These are phyloP conservation scores for Colletotrichum horii DNA, from an alignment of 2,329 filamentous ascomycete genomes.

Conservation along the genomic window DNA sequence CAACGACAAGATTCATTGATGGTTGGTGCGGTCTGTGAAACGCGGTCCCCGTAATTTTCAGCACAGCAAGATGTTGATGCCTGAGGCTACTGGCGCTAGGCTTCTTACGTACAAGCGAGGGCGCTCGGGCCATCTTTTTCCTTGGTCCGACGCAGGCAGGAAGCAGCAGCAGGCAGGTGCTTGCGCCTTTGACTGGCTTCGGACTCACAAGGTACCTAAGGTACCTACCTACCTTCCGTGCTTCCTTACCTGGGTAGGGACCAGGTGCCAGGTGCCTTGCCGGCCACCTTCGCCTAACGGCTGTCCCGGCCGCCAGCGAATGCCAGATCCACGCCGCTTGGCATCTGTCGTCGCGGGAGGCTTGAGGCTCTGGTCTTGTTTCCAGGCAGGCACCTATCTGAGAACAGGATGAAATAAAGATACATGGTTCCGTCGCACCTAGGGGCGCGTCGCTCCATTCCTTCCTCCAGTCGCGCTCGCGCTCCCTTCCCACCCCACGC, in stretches of 20 bases:
- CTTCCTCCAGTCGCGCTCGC: conserved; percentile 3
- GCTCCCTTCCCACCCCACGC: not conserved
- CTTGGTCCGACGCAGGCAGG: conserved; percentile 2
- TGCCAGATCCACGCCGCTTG: conserved; percentile 18
- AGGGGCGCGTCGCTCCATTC: not conserved
- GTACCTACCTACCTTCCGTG: not conserved
- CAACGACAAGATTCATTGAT: conserved; percentile 56
- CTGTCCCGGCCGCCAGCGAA: not conserved
- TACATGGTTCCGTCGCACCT: not conserved
- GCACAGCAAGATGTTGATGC: conserved; percentile 37
- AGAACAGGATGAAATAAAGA: not conserved
- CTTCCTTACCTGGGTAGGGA: not conserved
- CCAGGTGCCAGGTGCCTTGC: not conserved
- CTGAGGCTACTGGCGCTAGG: conserved; percentile 26
- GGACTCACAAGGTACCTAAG: not conserved
- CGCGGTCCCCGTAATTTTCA: conserved; percentile 46
- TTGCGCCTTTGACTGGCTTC: not conserved
- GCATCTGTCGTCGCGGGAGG: not conserved
- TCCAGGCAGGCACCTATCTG: not conserved
- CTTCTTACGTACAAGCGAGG: conserved; percentile 16
- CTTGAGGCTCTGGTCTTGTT: not conserved
- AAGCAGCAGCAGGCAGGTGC: conserved; percentile 11
- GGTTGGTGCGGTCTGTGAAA: conserved; percentile 47
- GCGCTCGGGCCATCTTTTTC: conserved; percentile 10
- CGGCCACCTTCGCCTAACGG: not conserved